phyloP scores from a whole-genome alignment of 768 basidiomycete genomes.

The Mycena kentingensis region DNA sequence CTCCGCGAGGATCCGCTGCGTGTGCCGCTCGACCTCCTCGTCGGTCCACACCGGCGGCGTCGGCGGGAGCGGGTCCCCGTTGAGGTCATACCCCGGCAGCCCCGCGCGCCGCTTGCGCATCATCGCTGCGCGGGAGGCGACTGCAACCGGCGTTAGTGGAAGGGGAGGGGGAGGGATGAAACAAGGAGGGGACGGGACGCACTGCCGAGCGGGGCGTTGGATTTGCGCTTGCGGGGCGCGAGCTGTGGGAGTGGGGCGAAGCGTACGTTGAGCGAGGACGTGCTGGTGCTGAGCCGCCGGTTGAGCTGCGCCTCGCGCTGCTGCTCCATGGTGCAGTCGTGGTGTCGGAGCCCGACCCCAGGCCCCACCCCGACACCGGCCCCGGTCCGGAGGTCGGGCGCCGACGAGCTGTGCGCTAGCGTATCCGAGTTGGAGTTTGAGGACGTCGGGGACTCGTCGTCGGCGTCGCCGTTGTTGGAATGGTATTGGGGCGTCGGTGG shows the following conservation, averaged over 20 bases:
- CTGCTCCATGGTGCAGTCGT: neutral
- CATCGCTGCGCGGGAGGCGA: conserved; percentile 50
- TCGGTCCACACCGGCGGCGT: conserved; percentile 39
- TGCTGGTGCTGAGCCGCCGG: conserved; percentile 14
- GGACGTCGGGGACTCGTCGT: neutral
- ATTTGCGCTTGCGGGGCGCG: conserved; percentile 51
- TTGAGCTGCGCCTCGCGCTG: neutral
- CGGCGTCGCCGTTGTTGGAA: too few relatives aligned
- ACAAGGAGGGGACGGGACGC: neutral
- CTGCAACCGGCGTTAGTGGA: conserved; percentile 12
- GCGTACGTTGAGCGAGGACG: conserved; percentile 41
- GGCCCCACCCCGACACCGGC: neutral
- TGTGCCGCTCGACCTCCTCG: conserved; percentile 41
- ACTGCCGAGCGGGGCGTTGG: conserved; percentile 49
- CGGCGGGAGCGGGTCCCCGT: conserved; percentile 27
- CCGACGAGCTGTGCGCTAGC: conserved; percentile 1
- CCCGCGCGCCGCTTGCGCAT: conserved; percentile 36
- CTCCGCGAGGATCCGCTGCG: conserved; percentile 26
- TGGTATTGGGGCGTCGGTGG: neutral
- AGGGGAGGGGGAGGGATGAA: neutral
- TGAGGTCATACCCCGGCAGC: conserved; percentile 15
- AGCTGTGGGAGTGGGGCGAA: conserved; percentile 63
- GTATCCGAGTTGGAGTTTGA: neutral
- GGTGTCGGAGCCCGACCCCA: too few relatives aligned
- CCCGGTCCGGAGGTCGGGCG: neutral